These are phyloP conservation scores for Penicillium desertorum DNA, from an alignment of 495 filamentous ascomycete species.

Conservation along the genomic window DNA sequence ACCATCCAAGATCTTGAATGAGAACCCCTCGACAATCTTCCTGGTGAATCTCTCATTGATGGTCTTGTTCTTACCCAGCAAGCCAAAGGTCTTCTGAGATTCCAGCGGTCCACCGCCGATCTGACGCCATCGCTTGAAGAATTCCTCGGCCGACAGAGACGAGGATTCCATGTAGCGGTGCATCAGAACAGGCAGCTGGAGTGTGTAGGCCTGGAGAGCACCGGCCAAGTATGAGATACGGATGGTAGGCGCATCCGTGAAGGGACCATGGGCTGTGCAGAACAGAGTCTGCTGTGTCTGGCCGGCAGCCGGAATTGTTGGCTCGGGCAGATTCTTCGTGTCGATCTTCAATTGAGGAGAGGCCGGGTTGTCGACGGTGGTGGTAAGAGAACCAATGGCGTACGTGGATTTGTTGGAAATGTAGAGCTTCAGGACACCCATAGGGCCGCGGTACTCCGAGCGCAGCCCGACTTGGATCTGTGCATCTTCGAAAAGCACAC, in stretches of 20 bases:
- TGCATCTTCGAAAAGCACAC: conserved; percentile 89
- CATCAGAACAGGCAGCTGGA: conserved; percentile 83
- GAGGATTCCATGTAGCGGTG: conserved; percentile 98
- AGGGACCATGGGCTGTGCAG: conserved; percentile 81
- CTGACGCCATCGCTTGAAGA: conserved; percentile 99
- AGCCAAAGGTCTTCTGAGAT: conserved; percentile 78
- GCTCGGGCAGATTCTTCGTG: conserved; percentile 84
- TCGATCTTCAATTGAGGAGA: conserved; percentile 75
- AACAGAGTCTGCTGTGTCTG: conserved; percentile 95
- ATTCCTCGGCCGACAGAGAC: conserved; percentile 79
- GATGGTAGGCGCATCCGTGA: conserved; percentile 83
- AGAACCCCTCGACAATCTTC: conserved; percentile 71
- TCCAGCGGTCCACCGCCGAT: conserved; percentile 88
- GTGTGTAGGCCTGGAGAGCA: conserved; percentile 86
- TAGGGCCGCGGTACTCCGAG: conserved; percentile 88
- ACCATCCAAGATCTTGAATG: conserved; percentile 79
- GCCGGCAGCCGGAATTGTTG: conserved; percentile 65
- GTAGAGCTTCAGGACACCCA: conserved; percentile 93
- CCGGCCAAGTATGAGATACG: conserved; percentile 92
- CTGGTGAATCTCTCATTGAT: conserved; percentile 59
- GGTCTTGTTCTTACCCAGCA: conserved; percentile 49
- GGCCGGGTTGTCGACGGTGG: conserved; percentile 80
- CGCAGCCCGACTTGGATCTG: conserved; percentile 93
- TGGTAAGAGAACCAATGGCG: conserved; percentile 84
- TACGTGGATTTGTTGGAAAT: conserved; percentile 90